Conservation (phyloP, 2,329 filamentous ascomycete genomes). For the Paraconiothyrium brasiliense region DNA sequence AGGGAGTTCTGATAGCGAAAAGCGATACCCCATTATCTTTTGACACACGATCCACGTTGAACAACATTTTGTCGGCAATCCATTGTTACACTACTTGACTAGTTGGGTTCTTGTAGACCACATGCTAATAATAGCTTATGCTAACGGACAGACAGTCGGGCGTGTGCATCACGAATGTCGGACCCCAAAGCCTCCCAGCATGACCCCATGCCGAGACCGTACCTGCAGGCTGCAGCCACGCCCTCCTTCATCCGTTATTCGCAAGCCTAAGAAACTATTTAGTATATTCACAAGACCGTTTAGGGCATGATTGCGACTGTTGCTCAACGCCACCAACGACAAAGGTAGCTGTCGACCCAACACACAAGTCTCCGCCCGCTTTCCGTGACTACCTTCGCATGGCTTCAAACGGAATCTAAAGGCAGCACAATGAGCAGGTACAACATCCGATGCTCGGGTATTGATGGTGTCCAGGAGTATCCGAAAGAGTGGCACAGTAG, state of each 20-base stretch:
- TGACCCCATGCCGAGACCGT: constrained; percentile 2
- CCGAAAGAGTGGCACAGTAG: constrained; percentile 3
- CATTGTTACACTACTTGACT: no score
- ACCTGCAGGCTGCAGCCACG: constrained; percentile 8
- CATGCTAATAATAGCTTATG: background rate
- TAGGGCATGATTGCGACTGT: constrained; percentile 8
- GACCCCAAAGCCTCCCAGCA: background rate
- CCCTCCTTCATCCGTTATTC: background rate
- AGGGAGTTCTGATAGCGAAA: constrained; percentile 9
- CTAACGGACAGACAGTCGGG: background rate
- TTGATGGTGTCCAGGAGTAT: background rate
- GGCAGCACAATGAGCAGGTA: background rate
- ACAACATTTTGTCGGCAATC: background rate
- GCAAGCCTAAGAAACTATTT: background rate
- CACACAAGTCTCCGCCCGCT: background rate
- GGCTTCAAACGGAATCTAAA: background rate
- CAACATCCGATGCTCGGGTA: background rate
- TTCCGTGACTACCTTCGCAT: no score
- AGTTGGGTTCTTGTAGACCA: background rate
- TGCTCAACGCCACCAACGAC: background rate
- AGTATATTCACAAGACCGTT: background rate
- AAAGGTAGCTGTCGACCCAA: background rate
- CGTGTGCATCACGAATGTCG: background rate
- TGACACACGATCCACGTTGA: background rate
- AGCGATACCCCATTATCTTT: constrained; percentile 8